Conservation (phyloP, 2,329 filamentous ascomycete genomes). For the Hypoxylon sp. region DNA sequence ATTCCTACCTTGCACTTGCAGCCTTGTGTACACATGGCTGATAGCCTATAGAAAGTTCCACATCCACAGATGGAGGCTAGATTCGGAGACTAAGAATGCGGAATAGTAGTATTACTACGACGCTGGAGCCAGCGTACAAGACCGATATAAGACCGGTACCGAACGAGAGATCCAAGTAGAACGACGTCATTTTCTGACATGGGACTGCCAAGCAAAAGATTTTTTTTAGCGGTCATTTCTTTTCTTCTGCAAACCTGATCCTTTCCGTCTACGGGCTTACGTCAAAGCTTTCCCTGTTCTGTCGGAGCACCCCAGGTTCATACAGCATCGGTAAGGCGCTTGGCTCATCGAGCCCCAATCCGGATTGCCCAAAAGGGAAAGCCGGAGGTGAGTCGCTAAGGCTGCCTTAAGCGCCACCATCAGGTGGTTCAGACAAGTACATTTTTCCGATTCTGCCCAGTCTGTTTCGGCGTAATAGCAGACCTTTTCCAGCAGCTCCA, state of each 20-base stretch:
- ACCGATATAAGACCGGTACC: slow-evolving; percentile 37
- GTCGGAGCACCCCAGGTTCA: slow-evolving; percentile 17
- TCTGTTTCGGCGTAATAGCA: not conserved
- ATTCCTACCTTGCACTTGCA: too few relatives aligned
- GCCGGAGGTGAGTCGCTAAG: slow-evolving; percentile 10
- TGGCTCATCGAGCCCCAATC: not conserved
- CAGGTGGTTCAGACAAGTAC: slow-evolving; percentile 1
- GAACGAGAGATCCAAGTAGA: slow-evolving; percentile 15
- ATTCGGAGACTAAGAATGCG: not conserved
- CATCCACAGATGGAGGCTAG: not conserved
- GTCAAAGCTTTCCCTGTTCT: slow-evolving; percentile 27
- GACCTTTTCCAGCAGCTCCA: too few relatives aligned
- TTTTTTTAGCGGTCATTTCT: slow-evolving; percentile 2
- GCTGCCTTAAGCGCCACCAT: slow-evolving; percentile 16
- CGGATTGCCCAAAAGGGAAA: slow-evolving; percentile 28
- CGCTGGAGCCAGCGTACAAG: not conserved
- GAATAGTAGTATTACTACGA: not conserved
- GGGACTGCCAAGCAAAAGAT: slow-evolving; percentile 14
- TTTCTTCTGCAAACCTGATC: slow-evolving; percentile 8
- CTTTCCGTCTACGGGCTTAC: slow-evolving; percentile 18
- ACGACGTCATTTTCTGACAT: slow-evolving; percentile 34
- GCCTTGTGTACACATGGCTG: too few relatives aligned
- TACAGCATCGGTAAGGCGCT: slow-evolving; percentile 13
- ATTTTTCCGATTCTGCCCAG: slow-evolving; percentile 13
- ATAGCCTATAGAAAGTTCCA: too few relatives aligned